These are phyloP conservation scores for Penicillium odoratum DNA, from an alignment of 495 filamentous ascomycete species.

Conservation along the genomic window DNA sequence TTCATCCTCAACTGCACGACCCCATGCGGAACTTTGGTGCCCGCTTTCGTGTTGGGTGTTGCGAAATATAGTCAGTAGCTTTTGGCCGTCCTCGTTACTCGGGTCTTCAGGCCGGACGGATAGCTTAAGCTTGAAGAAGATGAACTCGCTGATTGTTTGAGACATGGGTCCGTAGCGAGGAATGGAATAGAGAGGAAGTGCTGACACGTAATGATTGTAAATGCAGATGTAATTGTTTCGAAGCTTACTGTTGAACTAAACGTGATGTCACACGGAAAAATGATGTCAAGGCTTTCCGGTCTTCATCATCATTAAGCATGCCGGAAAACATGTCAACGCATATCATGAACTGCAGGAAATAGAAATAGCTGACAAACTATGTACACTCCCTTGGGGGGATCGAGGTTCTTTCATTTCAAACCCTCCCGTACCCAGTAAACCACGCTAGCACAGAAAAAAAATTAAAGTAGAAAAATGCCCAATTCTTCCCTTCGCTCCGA, in stretches of 20 bases:
- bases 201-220: neutral
- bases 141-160: conserved; percentile 36
- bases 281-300: conserved; percentile 24
- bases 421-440: conserved; percentile 1
- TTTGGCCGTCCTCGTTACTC: conserved; percentile 32
- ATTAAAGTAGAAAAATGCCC: neutral
- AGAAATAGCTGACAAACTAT: conserved; percentile 3
- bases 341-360: conserved; percentile 1
- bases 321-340: conserved; percentile 2
- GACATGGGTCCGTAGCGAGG: conserved; percentile 6
- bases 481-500: conserved; percentile 4
- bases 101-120: conserved; percentile 45
- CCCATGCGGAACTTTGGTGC: conserved; percentile 42
- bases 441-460: conserved; percentile 1
- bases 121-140: conserved; percentile 40
- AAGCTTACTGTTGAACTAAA: neutral
- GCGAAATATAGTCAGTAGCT: conserved; percentile 31
- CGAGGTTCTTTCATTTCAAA: neutral
- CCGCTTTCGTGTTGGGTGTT: conserved; percentile 36
- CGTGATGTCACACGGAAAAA: conserved; percentile 22
- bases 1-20: conserved; percentile 38
- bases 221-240: neutral
- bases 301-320: conserved; percentile 15
- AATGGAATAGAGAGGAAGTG: neutral
- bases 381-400: conserved; percentile 8